A percentile compares a stretch with the other conserved stretches of the same genome.
phyloP scores from a whole-genome alignment of 331 rosid genomes.

The Rosa hybrid region DNA sequence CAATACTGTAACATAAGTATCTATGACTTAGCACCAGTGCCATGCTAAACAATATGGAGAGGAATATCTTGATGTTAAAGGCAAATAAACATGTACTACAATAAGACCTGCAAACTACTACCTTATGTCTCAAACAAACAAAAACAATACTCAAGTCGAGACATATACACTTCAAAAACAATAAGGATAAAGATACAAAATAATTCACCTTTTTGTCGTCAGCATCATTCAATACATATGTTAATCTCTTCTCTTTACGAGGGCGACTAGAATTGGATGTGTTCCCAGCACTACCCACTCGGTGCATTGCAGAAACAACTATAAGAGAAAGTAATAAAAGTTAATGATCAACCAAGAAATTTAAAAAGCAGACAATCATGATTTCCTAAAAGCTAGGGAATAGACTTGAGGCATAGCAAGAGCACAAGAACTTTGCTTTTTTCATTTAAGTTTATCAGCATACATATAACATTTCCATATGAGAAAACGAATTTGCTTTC shows the following conservation, averaged over 20 bases:
- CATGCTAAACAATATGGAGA: neutral
- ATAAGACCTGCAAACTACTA: neutral
- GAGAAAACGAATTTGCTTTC: neutral
- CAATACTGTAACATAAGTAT: slow-evolving; percentile 7
- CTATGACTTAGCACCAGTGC: slow-evolving; percentile 3
- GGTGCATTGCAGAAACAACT: slow-evolving; percentile 86
- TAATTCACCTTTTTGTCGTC: slow-evolving; percentile 75
- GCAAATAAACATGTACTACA: neutral
- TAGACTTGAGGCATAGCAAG: neutral
- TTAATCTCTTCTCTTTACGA: slow-evolving; percentile 92
- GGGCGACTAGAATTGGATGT: slow-evolving; percentile 82
- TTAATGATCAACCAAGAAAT: slow-evolving; percentile 2
- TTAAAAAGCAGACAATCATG: neutral
- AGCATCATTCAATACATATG: slow-evolving; percentile 80
- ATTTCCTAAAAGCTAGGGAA: neutral
- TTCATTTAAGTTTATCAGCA: slow-evolving; percentile 1
- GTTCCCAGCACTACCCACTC: slow-evolving; percentile 96
- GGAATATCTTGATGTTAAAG: neutral
- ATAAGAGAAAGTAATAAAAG: slow-evolving; percentile 6
- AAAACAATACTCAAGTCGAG: neutral
- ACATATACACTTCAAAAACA: neutral
- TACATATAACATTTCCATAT: neutral
- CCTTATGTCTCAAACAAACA: neutral
- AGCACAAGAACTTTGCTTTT: neutral
- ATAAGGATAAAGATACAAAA: neutral